Evolutionary conservation across 495 filamentous ascomycete species (phyloP).

Genomic region (Neurospora pannonica): DNA sequence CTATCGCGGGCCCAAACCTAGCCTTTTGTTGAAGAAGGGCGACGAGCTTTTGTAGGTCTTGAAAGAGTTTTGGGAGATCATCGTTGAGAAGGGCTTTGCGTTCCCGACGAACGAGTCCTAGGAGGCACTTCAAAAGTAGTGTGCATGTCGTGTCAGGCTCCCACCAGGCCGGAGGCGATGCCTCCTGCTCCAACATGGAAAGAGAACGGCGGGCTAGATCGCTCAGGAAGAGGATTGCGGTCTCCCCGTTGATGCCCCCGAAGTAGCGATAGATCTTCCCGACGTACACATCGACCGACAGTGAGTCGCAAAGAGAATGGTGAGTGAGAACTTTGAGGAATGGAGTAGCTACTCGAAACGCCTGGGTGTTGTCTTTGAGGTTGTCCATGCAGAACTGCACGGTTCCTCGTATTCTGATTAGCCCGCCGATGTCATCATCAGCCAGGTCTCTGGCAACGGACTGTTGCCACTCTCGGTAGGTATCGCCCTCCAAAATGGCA

Average conservation of each 20-base stretch:
- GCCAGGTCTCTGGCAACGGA: constrained; percentile 4
- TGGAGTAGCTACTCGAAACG: background rate
- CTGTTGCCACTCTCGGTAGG: background rate
- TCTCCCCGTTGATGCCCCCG: background rate
- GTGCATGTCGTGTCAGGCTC: background rate
- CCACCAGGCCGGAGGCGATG: background rate
- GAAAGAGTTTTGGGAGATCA: background rate
- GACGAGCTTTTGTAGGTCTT: background rate
- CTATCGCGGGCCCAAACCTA: background rate
- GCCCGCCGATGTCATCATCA: constrained; percentile 3
- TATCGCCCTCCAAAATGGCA: background rate
- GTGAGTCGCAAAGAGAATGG: background rate
- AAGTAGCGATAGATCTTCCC: background rate
- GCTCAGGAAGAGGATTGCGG: background rate
- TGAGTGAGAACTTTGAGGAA: background rate
- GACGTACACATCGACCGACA: background rate
- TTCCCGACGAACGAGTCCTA: background rate
- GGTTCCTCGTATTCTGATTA: background rate
- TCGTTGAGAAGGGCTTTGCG: background rate
- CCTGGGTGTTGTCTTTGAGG: background rate
- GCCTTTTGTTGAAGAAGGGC: no score
- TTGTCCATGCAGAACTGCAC: background rate
- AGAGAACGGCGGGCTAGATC: background rate
- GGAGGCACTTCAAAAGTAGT: background rate
- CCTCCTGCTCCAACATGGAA: background rate